Base-by-base conservation (phyloP, 306 rosid species). In the Nissolia schottii region DNA sequence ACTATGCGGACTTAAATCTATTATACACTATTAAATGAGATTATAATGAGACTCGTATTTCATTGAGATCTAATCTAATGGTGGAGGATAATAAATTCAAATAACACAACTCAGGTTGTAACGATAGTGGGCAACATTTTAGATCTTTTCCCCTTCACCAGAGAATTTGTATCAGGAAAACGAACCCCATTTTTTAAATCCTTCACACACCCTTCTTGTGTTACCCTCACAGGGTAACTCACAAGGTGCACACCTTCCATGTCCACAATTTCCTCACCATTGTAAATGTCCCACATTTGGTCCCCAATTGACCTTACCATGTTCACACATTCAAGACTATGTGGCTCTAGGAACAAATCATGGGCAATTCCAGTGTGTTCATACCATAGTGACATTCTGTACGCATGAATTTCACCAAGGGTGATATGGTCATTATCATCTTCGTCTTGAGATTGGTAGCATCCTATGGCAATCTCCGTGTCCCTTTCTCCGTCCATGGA, bases 401-500 rank as follows among this genome's bases (percentile, higher is more conserved):
- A 91, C 38, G 86, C 81, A 22, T 79, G 87, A 62, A 91, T 78
- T 7, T 86, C 95, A 5, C 85, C 67, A 1, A 20, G 49, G 20
- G 23, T 79, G 53, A 41, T 80, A 43, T 62, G 58, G 27, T 61
- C n/a, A n/a, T n/a, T 71, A n/a, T 63, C 46, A 49, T 56, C 72
- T 3, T 14, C 76, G 3, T 70, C 79, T 58, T 64, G 65, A 7
- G 64, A 31, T 46, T 91, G 93, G 82, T 85, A 86, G 90, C 96
- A 87, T 51, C 99, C 97, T 70, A 94, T 85, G 19, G 95, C 99
- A 1, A 94, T 94, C 76, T 94, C 97, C 0, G 91, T 94, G 87
- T 94, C 99, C 29, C 97, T 77, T 62, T 83, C 37, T 3, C 99
- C 99, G 9, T 94, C 99, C 99, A 94, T 91, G 20, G 99, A 94